These are phyloP conservation scores for Paraphysoderma sedebokerense DNA, from an alignment of 371 early-diverging fungal species.

Conservation along the genomic window DNA sequence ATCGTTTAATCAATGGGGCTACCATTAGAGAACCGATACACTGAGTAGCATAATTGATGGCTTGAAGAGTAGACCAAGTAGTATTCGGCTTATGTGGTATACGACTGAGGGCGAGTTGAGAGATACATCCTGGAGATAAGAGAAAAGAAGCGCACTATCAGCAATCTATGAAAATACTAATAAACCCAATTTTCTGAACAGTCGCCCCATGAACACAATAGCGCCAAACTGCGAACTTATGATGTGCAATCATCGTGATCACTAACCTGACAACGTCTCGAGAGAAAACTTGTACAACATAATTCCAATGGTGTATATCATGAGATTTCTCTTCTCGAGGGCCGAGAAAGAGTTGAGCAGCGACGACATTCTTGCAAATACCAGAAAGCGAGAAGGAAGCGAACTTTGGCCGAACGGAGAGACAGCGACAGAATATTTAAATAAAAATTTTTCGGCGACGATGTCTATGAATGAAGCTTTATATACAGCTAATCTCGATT, in stretches of 20 bases:
- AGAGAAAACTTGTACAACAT: constrained; percentile 29
- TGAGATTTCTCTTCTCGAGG: constrained; percentile 15
- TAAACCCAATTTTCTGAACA: too few relatives aligned
- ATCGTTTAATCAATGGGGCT: constrained; percentile 23
- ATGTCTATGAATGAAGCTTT: too few relatives aligned
- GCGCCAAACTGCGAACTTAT: too few relatives aligned
- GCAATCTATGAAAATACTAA: too few relatives aligned
- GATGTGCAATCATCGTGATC: constrained; percentile 6
- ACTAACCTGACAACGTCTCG: constrained; percentile 14
- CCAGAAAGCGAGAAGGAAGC: too few relatives aligned
- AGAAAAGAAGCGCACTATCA: too few relatives aligned
- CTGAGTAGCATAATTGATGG: constrained; percentile 16
- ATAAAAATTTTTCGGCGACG: too few relatives aligned
- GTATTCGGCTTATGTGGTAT: constrained; percentile 5
- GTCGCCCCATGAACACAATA: constrained; percentile 5
- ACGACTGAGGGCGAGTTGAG: constrained; percentile 8
- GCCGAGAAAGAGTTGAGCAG: constrained; percentile 10
- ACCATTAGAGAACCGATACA: constrained; percentile 25
- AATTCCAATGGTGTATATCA: constrained; percentile 23
- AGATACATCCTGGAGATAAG: constrained; percentile 12
- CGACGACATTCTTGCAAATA: too few relatives aligned
- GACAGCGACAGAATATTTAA: too few relatives aligned
- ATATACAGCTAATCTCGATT: too few relatives aligned
- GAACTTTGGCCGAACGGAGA: too few relatives aligned
- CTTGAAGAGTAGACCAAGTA: constrained; percentile 1